Conservation (phyloP, 768 basidiomycete genomes). For the Phlebiopsis gigantea region DNA sequence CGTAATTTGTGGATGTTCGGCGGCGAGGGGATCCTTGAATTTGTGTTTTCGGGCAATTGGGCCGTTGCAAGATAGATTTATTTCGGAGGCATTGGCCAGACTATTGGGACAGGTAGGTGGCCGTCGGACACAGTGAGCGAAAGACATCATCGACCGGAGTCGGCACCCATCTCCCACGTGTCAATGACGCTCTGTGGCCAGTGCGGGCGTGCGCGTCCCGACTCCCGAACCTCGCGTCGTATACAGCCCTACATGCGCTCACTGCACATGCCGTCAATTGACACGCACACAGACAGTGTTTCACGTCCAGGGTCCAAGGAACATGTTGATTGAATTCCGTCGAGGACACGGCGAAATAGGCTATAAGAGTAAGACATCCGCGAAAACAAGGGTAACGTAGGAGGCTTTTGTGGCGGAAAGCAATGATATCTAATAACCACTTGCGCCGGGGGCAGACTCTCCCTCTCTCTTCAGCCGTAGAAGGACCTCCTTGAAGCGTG, state of each 20-base stretch:
- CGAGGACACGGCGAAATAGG: not conserved
- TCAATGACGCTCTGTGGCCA: not conserved
- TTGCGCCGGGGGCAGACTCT: conserved; percentile 86
- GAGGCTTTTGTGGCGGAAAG: not conserved
- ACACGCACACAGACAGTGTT: no score
- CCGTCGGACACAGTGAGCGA: not conserved
- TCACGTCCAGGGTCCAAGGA: not conserved
- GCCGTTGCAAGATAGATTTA: not conserved
- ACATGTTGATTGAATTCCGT: not conserved
- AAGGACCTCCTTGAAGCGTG: conserved; percentile 89
- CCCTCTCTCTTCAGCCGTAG: conserved; percentile 88
- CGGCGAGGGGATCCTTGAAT: not conserved
- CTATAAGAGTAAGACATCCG: not conserved
- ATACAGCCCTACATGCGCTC: no score
- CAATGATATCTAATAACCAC: conserved; percentile 60
- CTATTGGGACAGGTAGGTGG: not conserved
- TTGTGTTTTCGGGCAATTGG: not conserved
- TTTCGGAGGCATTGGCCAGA: not conserved
- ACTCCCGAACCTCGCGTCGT: no score
- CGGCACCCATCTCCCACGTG: not conserved
- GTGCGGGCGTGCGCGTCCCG: not conserved
- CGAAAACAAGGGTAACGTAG: not conserved
- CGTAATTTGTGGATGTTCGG: not conserved
- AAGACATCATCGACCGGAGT: not conserved
- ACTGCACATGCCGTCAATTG: no score